phyloP scores from a whole-genome alignment of 106 monocot species.

The Apostasia ramifera region DNA sequence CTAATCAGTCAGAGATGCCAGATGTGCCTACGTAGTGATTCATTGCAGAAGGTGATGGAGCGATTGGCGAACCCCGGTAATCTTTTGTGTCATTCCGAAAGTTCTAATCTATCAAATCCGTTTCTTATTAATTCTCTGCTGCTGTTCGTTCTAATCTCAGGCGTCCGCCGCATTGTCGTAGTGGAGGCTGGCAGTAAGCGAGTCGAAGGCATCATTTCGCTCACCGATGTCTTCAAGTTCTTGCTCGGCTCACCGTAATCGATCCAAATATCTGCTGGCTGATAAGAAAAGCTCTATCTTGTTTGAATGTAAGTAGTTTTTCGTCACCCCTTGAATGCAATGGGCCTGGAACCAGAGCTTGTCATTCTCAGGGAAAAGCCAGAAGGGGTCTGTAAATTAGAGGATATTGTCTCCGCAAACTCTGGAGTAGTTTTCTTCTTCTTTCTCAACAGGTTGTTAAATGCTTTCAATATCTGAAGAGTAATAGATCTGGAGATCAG shows the following conservation, averaged over 20 bases:
- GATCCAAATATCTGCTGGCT: no score
- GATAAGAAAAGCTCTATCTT: neutral
- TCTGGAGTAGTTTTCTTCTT: no score
- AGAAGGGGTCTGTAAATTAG: conserved; percentile 15
- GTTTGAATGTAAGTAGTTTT: neutral
- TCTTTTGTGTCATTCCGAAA: neutral
- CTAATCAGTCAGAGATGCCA: conserved; percentile 65
- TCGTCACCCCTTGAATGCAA: neutral
- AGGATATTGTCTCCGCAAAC: neutral
- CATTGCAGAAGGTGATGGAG: conserved; percentile 69
- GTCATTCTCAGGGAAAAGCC: neutral
- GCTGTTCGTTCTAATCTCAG: conserved; percentile 16
- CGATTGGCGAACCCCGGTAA: conserved; percentile 63
- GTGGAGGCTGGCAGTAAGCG: conserved; percentile 89
- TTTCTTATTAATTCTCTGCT: neutral
- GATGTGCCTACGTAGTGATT: conserved; percentile 66
- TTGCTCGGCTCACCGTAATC: conserved; percentile 17
- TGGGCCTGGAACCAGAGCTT: neutral
- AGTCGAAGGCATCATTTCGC: conserved; percentile 77
- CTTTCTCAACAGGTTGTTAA: no score
- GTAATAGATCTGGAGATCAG: no score
- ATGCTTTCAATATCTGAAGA: no score
- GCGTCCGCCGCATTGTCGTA: conserved; percentile 63
- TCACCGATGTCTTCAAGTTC: conserved; percentile 64
- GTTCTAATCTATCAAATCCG: neutral